Evolutionary conservation across 164 flowering plant genomes (phyloP).

Genomic region (Magnolia kwangsiensis): DNA sequence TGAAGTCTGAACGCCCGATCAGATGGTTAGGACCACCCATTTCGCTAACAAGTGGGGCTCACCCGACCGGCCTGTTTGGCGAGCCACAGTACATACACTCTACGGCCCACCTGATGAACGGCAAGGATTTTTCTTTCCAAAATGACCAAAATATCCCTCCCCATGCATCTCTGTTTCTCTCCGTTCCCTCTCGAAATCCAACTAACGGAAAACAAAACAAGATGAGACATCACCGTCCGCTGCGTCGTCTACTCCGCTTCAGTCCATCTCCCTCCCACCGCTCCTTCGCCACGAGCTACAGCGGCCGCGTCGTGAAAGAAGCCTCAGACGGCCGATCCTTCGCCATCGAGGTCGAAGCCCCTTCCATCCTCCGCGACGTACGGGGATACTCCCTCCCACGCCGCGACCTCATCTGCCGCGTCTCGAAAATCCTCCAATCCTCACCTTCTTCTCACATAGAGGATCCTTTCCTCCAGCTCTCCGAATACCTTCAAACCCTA

Average conservation of each 20-base stretch:
- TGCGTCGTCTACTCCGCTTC: neutral
- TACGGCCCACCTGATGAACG: no score
- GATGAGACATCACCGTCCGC: neutral
- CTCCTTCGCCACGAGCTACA: constrained; percentile 75
- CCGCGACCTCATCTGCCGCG: constrained; percentile 71
- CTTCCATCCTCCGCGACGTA: constrained; percentile 36
- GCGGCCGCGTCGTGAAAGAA: constrained; percentile 46
- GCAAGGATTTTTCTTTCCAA: no score
- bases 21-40: no score
- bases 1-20: no score
- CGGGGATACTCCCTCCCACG: constrained; percentile 84
- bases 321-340: constrained; percentile 50
- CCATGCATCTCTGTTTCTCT: no score
- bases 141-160: no score
- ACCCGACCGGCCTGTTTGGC: no score
- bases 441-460: constrained; percentile 11
- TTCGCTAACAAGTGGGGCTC: no score
- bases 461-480: constrained; percentile 48
- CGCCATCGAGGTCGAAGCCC: constrained; percentile 44
- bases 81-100: no score
- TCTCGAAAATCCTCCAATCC: constrained; percentile 49
- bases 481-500: constrained; percentile 52
- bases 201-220: no score
- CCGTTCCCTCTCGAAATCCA: no score
- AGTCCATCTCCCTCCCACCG: constrained; percentile 26